Conservation (phyloP, 2,329 filamentous ascomycete species). For the Tothia fuscella region DNA sequence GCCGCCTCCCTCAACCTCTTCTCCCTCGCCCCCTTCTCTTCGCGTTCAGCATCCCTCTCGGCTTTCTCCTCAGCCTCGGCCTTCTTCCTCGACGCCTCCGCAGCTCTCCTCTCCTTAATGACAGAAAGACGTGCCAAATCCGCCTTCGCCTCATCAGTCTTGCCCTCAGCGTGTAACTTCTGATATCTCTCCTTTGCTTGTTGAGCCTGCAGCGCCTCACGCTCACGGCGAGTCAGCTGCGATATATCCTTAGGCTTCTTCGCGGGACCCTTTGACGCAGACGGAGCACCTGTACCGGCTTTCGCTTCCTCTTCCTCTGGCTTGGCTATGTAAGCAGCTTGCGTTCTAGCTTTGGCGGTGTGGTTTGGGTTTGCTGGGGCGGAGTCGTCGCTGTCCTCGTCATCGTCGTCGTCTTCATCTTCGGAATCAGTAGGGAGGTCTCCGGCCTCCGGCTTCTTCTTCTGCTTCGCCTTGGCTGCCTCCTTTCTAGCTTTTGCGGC, state of each 20-base stretch:
- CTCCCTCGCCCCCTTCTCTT: conserved; percentile 35
- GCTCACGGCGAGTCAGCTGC: conserved; percentile 54
- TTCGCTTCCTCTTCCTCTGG: conserved; percentile 40
- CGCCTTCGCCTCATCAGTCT: conserved; percentile 88
- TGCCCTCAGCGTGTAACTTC: conserved; percentile 85
- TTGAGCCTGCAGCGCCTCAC: conserved; percentile 73
- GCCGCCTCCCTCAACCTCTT: conserved; percentile 24
- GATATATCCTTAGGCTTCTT: conserved; percentile 24
- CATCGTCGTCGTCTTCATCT: conserved; percentile 46
- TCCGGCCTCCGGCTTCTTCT: conserved; percentile 60
- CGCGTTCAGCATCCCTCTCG: conserved; percentile 44
- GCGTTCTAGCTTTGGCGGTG: conserved; percentile 52
- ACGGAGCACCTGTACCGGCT: conserved; percentile 47
- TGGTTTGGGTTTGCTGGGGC: conserved; percentile 91
- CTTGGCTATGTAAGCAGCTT: conserved; percentile 48
- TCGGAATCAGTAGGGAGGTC: conserved; percentile 64
- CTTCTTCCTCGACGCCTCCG: conserved; percentile 70
- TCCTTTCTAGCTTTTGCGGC: conserved; percentile 85
- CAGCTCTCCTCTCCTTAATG: conserved; percentile 76
- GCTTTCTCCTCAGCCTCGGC: conserved; percentile 44
- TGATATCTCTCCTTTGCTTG: conserved; percentile 83
- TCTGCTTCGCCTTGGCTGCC: conserved; percentile 69
- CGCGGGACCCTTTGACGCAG: too few relatives aligned
- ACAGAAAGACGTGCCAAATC: conserved; percentile 74
- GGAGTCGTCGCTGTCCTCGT: conserved; percentile 38